Conservation (phyloP, 108 stramenopile species). For the Poteriospumella lacustris region DNA sequence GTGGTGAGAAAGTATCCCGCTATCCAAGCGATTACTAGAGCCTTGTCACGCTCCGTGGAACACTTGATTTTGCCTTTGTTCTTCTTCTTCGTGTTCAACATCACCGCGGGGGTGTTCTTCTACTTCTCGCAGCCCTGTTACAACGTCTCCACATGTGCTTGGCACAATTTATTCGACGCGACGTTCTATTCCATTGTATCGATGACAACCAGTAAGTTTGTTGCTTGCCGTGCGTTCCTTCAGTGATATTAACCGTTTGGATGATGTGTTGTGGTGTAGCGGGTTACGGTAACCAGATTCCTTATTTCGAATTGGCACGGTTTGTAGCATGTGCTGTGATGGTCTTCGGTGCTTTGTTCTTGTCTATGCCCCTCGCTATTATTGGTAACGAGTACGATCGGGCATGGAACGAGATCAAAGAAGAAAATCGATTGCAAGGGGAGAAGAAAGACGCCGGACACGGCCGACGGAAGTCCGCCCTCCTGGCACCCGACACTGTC, state of each 20-base stretch:
- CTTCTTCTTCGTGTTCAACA: slow-evolving; percentile 17
- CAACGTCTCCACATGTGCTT: slow-evolving; percentile 2
- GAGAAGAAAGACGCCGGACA: too few species aligned
- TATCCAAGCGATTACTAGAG: neutral
- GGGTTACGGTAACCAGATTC: slow-evolving; percentile 21
- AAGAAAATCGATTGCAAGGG: too few species aligned
- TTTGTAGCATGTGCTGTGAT: neutral
- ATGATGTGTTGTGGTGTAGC: neutral
- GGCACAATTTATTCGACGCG: slow-evolving; percentile 7
- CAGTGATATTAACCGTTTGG: too few species aligned
- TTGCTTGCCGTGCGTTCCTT: too few species aligned
- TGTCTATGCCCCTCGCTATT: slow-evolving; percentile 21
- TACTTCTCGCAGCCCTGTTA: slow-evolving; percentile 8
- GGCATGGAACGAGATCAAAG: neutral
- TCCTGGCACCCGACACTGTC: too few species aligned
- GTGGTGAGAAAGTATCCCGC: neutral
- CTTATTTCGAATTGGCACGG: neutral
- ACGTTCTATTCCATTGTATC: neutral
- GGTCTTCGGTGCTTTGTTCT: slow-evolving; percentile 13
- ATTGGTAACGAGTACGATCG: slow-evolving; percentile 10
- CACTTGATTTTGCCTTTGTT: slow-evolving; percentile 13
- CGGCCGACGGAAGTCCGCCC: too few species aligned
- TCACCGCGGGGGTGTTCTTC: neutral
- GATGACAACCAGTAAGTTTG: slow-evolving; percentile 12
- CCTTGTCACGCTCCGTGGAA: neutral